These are phyloP conservation scores for Fusarium equiseti DNA, from an alignment of 2,329 filamentous ascomycete species.

Conservation along the genomic window DNA sequence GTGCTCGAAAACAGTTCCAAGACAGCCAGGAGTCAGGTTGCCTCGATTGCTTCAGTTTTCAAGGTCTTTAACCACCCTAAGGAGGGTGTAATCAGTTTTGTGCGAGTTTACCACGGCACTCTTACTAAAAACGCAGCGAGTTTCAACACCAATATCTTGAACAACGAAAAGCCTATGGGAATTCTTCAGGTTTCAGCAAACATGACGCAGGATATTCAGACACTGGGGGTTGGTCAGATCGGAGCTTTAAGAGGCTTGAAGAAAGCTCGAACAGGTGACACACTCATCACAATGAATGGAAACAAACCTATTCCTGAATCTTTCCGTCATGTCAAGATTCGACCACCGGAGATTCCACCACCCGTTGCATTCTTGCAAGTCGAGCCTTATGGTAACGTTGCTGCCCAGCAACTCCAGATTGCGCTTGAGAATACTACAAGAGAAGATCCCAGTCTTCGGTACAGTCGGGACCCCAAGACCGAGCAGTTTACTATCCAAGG, in stretches of 20 bases:
- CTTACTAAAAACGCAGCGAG: slow-evolving; percentile 79
- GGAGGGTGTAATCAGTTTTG: slow-evolving; percentile 89
- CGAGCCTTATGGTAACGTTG: slow-evolving; percentile 80
- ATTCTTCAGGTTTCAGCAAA: slow-evolving; percentile 91
- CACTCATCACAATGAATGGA: slow-evolving; percentile 79
- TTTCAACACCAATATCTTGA: slow-evolving; percentile 87
- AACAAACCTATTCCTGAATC: slow-evolving; percentile 73
- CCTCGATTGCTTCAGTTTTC: slow-evolving; percentile 78
- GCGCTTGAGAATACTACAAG: slow-evolving; percentile 82
- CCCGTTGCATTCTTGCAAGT: slow-evolving; percentile 97
- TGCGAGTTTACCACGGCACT: slow-evolving; percentile 89
- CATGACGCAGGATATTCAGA: slow-evolving; percentile 85
- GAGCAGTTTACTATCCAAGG: slow-evolving; percentile 94
- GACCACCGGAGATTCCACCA: slow-evolving; percentile 89
- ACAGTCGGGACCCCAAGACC: slow-evolving; percentile 86
- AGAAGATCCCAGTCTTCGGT: slow-evolving; percentile 92
- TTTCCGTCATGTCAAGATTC: slow-evolving; percentile 81
- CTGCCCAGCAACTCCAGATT: slow-evolving; percentile 82
- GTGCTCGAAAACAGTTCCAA: slow-evolving; percentile 58
- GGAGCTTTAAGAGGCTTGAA: slow-evolving; percentile 93
- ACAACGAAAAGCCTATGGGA: slow-evolving; percentile 83
- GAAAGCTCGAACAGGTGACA: slow-evolving; percentile 92
- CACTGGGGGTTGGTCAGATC: slow-evolving; percentile 88
- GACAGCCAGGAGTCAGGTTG: slow-evolving; percentile 52
- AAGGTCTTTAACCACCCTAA: slow-evolving; percentile 93